These are phyloP conservation scores for Nicotiana undulata DNA, from an alignment of 257 asterid genomes.

Conservation along the genomic window DNA sequence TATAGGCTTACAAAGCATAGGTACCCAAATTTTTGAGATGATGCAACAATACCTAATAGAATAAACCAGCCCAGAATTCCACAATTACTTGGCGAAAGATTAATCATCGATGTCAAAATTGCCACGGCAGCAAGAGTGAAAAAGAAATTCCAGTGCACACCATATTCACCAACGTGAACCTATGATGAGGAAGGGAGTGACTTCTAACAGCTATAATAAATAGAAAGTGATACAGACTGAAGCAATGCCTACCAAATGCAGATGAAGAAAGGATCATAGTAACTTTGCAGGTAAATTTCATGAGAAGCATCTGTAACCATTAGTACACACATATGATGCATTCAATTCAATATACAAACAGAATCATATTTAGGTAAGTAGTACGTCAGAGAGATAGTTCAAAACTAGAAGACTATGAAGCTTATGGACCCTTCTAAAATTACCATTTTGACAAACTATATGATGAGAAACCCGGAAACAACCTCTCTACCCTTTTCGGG, in stretches of 20 bases:
- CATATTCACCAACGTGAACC: slow-evolving; percentile 98
- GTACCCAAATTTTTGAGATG: slow-evolving; percentile 3
- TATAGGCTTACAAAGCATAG: slow-evolving; percentile 14
- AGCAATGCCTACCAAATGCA: slow-evolving; percentile 5
- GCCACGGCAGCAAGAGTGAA: slow-evolving; percentile 94
- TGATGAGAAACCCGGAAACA: no score
- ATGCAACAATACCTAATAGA: slow-evolving; percentile 52
- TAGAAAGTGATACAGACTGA: not conserved
- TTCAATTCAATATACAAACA: not conserved
- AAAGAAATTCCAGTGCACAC: slow-evolving; percentile 98
- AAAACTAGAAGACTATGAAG: not conserved
- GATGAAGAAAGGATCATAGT: slow-evolving; percentile 2
- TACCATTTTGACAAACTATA: not conserved
- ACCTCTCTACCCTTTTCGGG: no score
- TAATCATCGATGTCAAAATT: slow-evolving; percentile 58
- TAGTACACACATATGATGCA: not conserved
- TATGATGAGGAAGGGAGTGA: slow-evolving; percentile 16
- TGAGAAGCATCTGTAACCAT: not conserved
- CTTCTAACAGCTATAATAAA: not conserved
- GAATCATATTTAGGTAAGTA: not conserved
- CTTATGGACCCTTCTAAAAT: not conserved
- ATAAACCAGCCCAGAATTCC: slow-evolving; percentile 63
- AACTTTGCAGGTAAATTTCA: not conserved
- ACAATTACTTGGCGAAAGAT: slow-evolving; percentile 52
- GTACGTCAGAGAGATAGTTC: not conserved